phyloP scores from a whole-genome alignment of 2,329 filamentous ascomycete genomes.

The Neonectria coccinea region DNA sequence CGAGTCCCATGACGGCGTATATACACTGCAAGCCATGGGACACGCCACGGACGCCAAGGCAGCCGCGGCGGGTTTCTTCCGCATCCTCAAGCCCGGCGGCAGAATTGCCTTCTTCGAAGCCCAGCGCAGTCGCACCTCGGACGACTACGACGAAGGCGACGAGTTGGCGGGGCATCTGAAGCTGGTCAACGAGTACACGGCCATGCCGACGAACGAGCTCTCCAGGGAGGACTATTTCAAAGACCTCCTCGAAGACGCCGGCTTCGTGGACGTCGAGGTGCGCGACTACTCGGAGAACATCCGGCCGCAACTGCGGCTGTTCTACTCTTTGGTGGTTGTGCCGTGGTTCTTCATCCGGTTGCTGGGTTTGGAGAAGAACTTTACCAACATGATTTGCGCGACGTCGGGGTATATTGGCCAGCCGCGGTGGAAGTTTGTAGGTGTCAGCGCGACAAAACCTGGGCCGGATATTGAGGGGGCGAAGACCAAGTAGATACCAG shows the following conservation, averaged over 20 bases:
- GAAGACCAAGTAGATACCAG: slow-evolving; percentile 10
- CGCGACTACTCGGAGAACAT: slow-evolving; percentile 60
- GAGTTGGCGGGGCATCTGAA: slow-evolving; percentile 35
- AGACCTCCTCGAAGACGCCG: slow-evolving; percentile 56
- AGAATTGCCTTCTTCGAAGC: slow-evolving; percentile 60
- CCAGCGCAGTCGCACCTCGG: slow-evolving; percentile 52
- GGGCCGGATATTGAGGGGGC: slow-evolving; percentile 15
- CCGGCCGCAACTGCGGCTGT: slow-evolving; percentile 60
- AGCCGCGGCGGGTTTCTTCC: slow-evolving; percentile 60
- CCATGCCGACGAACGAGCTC: slow-evolving; percentile 58
- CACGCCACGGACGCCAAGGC: slow-evolving; percentile 61
- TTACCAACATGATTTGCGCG: slow-evolving; percentile 54
- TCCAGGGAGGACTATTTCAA: slow-evolving; percentile 55
- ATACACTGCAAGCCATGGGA: slow-evolving; percentile 68
- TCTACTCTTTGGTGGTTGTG: slow-evolving; percentile 58
- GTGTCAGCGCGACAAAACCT: slow-evolving; percentile 31
- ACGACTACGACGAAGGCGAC: slow-evolving; percentile 43
- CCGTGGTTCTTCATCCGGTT: slow-evolving; percentile 60
- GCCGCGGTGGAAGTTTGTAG: slow-evolving; percentile 33
- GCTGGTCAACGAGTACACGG: slow-evolving; percentile 56
- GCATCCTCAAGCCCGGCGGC: slow-evolving; percentile 61
- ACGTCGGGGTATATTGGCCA: slow-evolving; percentile 27
- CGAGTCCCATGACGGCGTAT: slow-evolving; percentile 61
- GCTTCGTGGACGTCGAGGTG: slow-evolving; percentile 59
- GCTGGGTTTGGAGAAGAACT: slow-evolving; percentile 57